Percentiles rank a stretch among this genome's conserved stretches.
Conservation (phyloP, 164 flowering plant genomes). For the Paratinospora sagittata region DNA sequence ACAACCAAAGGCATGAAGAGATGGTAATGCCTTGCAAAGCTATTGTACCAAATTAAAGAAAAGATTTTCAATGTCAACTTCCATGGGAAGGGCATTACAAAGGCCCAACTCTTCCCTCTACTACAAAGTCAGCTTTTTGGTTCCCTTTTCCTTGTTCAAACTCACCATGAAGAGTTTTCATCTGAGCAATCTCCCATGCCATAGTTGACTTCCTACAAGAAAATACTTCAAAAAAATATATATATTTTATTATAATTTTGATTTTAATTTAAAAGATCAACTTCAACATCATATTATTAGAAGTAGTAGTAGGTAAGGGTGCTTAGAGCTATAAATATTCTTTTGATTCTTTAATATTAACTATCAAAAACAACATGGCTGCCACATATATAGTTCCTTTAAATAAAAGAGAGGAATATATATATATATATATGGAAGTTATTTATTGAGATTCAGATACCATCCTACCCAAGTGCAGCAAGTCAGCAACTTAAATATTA, state of each 20-base stretch:
- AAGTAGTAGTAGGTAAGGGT: too few species aligned
- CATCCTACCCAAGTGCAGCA: not conserved
- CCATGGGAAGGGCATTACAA: not conserved
- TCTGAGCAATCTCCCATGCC: not conserved
- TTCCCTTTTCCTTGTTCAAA: conserved; percentile 1
- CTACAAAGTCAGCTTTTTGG: not conserved
- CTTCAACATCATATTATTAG: too few species aligned
- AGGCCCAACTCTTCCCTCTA: not conserved
- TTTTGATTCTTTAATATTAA: not conserved
- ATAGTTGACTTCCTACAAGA: not conserved
- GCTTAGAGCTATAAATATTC: not conserved
- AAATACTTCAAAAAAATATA: not conserved
- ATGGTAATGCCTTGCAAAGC: not conserved
- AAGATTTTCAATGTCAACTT: conserved; percentile 1
- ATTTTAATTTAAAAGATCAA: too few species aligned
- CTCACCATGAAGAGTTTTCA: not conserved
- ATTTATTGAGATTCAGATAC: not conserved
- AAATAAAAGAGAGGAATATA: not conserved
- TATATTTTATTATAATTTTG: too few species aligned
- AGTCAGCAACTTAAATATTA: not conserved
- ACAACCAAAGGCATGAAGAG: conserved; percentile 1
- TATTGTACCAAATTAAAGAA: not conserved
- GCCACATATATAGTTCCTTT: not conserved
- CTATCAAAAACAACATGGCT: not conserved
- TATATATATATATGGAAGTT: too few species aligned